These are phyloP conservation scores for Corynespora cassiicola DNA, from an alignment of 2,329 filamentous ascomycete genomes.

Conservation along the genomic window DNA sequence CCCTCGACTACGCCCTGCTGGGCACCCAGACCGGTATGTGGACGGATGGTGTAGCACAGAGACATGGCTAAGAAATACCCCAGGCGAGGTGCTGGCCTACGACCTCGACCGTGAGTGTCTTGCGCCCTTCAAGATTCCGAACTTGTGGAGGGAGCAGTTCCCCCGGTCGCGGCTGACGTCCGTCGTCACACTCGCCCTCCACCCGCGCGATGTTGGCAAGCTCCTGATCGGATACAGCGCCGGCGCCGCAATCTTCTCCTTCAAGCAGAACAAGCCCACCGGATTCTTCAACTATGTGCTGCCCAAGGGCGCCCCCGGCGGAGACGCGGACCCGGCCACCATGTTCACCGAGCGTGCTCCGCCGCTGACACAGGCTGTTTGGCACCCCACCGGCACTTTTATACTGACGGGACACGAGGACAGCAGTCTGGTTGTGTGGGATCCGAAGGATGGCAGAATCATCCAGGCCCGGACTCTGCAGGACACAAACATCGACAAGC, in stretches of 20 bases:
- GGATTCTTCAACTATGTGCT: constrained; percentile 86
- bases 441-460: constrained; percentile 84
- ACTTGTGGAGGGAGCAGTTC: constrained; percentile 81
- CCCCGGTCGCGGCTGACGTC: constrained; percentile 69
- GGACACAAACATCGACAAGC: constrained; percentile 75
- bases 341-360: constrained; percentile 72
- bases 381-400: constrained; percentile 95
- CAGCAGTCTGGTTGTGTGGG: constrained; percentile 92
- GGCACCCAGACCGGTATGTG: constrained; percentile 72
- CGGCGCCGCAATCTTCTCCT: constrained; percentile 88
- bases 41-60: background rate
- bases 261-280: constrained; percentile 84
- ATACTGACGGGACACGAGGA: constrained; percentile 88
- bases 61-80: constrained; percentile 6
- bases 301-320: constrained; percentile 83
- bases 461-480: constrained; percentile 83
- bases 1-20: constrained; percentile 91
- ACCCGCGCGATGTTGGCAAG: constrained; percentile 91
- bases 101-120: constrained; percentile 84
- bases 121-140: constrained; percentile 81
- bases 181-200: constrained; percentile 81
- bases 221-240: constrained; percentile 89
- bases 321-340: constrained; percentile 67
- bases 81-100: constrained; percentile 85
- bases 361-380: constrained; percentile 80